Percentiles rank a stretch among this genome's conserved stretches.
These are phyloP conservation scores for Pneumocystis canis DNA, from an alignment of 1,139 yeast species.

Conservation along the genomic window DNA sequence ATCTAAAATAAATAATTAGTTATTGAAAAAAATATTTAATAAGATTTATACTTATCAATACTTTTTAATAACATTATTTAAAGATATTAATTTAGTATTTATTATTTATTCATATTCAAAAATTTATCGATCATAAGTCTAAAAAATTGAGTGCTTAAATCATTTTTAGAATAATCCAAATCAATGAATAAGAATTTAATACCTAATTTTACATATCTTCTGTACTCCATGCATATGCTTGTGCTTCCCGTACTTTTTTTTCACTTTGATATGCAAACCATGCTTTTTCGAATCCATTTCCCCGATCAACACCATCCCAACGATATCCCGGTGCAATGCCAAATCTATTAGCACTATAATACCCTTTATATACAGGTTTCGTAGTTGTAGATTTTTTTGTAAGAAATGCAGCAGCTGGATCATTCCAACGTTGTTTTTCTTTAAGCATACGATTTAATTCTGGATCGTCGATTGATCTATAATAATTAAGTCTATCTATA, in stretches of 20 bases:
- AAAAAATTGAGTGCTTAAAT: no score
- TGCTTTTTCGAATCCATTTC: slow-evolving; percentile 72
- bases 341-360: slow-evolving; percentile 56
- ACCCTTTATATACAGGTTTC: slow-evolving; percentile 34
- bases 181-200: no score
- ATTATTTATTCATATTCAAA: no score
- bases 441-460: slow-evolving; percentile 29
- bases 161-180: no score
- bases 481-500: not conserved
- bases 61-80: no score
- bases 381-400: slow-evolving; percentile 14
- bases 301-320: slow-evolving; percentile 90
- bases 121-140: no score
- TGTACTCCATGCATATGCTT: not conserved
- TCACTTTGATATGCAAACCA: slow-evolving; percentile 46
- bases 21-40: no score
- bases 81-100: no score
- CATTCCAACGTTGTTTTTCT: slow-evolving; percentile 38
- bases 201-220: slow-evolving; percentile 2
- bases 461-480: slow-evolving; percentile 26
- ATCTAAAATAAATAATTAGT: no score
- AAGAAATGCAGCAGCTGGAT: slow-evolving; percentile 47
- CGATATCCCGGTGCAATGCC: slow-evolving; percentile 61
- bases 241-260: not conserved
- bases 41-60: no score